Percentiles rank a stretch among this genome's conserved stretches.
Conservation (phyloP, 2,329 filamentous ascomycete genomes). For the Seiridium unicorne region DNA sequence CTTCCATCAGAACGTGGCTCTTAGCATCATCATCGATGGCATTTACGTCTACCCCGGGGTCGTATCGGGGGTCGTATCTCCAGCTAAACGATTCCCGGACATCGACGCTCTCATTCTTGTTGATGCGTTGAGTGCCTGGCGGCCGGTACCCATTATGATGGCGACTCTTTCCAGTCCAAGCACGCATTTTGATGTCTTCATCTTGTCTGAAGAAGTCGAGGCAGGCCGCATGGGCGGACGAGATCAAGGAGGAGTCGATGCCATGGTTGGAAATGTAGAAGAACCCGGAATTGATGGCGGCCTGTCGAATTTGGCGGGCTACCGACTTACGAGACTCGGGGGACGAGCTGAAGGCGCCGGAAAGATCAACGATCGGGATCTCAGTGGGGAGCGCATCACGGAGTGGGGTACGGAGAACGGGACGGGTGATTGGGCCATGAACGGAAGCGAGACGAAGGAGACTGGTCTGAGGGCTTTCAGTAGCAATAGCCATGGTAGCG, state of each 20-base stretch:
- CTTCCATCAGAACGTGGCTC: constrained; percentile 11
- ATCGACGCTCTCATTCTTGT: constrained; percentile 23
- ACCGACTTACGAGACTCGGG: too few species aligned
- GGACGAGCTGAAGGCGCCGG: too few species aligned
- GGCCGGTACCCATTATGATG: constrained; percentile 37
- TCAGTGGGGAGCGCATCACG: too few species aligned
- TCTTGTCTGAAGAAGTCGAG: constrained; percentile 24
- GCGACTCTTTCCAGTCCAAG: constrained; percentile 33
- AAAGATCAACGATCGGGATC: too few species aligned
- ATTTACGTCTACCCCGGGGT: constrained; percentile 27
- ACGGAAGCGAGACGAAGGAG: too few species aligned
- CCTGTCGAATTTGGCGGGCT: too few species aligned
- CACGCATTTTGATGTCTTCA: constrained; percentile 16
- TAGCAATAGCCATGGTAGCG: too few species aligned
- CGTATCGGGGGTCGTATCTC: constrained; percentile 28
- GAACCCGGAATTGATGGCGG: constrained; percentile 36
- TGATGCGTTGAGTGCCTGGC: constrained; percentile 23
- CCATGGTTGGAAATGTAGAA: constrained; percentile 39
- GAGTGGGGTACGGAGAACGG: too few species aligned
- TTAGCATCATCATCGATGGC: constrained; percentile 6
- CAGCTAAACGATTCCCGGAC: constrained; percentile 33
- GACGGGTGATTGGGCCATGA: too few species aligned
- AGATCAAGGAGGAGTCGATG: constrained; percentile 25
- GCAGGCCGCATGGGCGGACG: constrained; percentile 19
- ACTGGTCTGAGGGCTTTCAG: too few species aligned